Percentiles rank a stretch among this genome's conserved stretches.
phyloP scores from a whole-genome alignment of 768 basidiomycete species.

The Lactarius pseudohatsudake region DNA sequence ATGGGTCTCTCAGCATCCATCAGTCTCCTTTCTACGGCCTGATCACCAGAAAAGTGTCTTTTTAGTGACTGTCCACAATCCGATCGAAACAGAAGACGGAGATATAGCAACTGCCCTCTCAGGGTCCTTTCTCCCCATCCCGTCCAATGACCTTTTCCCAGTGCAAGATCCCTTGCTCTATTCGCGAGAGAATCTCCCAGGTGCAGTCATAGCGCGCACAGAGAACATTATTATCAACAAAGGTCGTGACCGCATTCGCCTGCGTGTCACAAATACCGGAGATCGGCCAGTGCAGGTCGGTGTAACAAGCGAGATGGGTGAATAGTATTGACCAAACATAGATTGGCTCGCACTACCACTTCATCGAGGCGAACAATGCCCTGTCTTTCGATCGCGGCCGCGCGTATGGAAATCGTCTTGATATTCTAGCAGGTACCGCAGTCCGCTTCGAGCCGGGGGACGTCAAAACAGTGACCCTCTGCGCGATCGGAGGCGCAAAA shows the following conservation, averaged over 20 bases:
- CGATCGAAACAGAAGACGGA: constrained; percentile 82
- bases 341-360: constrained; percentile 95
- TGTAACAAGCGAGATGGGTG: constrained; percentile 23
- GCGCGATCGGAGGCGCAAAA: constrained; percentile 70
- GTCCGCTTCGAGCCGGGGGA: constrained; percentile 97
- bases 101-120: constrained; percentile 84
- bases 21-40: constrained; percentile 14
- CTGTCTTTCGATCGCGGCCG: constrained; percentile 80
- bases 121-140: constrained; percentile 89
- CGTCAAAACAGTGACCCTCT: constrained; percentile 77
- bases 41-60: constrained; percentile 62
- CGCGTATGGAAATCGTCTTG: constrained; percentile 82
- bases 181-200: constrained; percentile 58
- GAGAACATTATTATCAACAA: constrained; percentile 74
- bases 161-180: constrained; percentile 49
- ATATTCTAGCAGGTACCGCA: constrained; percentile 93
- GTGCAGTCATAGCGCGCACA: constrained; percentile 68
- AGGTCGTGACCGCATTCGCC: constrained; percentile 62
- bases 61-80: constrained; percentile 96
- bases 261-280: constrained; percentile 86
- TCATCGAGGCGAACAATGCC: constrained; percentile 82
- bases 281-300: constrained; percentile 89
- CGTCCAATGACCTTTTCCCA: constrained; percentile 65
- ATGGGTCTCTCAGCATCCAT: constrained; percentile 55
- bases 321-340: constrained; percentile 34